Base-by-base conservation (phyloP, 345 rosid species). In the Eutrema yunnanense region DNA sequence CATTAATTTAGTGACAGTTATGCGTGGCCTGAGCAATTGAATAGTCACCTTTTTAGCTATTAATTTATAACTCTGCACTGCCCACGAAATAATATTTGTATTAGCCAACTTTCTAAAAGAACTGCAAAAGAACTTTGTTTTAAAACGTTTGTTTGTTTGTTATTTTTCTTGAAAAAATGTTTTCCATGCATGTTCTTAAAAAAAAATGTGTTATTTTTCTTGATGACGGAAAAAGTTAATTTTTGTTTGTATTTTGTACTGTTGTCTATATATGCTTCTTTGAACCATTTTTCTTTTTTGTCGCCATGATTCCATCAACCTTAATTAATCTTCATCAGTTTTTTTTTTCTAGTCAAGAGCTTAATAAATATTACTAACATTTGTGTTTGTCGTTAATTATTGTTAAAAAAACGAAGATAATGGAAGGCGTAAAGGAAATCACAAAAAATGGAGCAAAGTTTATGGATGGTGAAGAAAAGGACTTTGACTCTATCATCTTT, bases 401-500 rank as follows among this genome's bases (percentile, higher is more conserved):
- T 50, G 57, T 6, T 3, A 9, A 65, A 40, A 55, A 58, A 59
- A 49, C 75, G 56, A 79, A 94, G 98, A 85, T 94, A 73, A 62
- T 79, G 82, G 57, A 71, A 51, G 92, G 91, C 30, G 85, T 94
- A 78, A 91, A 88, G 58, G 90, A 86, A 81, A 84, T 94, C 68
- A 85, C 92, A 59, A 74, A 59, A 64, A 76, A 43, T 2, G 92
- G 91, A 47, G 97, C 85, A 9, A 92, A 81, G 79, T 94, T 94
- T 66, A n/a, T 79, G 73, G 87, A 94, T 78, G 96, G 96, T 50
- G 85, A 86, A 82, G 96, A 91, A 46, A 78, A 72, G 76, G 84
- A 79, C 55, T 82, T 94, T 64, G 96, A 89, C 81, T 75, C 97
- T 13, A 82, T 94, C 68, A 85, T 94, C 34, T 74, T 94, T 37